phyloP scores from a whole-genome alignment of 352 stramenopile genomes.

The Lagenidium giganteum region DNA sequence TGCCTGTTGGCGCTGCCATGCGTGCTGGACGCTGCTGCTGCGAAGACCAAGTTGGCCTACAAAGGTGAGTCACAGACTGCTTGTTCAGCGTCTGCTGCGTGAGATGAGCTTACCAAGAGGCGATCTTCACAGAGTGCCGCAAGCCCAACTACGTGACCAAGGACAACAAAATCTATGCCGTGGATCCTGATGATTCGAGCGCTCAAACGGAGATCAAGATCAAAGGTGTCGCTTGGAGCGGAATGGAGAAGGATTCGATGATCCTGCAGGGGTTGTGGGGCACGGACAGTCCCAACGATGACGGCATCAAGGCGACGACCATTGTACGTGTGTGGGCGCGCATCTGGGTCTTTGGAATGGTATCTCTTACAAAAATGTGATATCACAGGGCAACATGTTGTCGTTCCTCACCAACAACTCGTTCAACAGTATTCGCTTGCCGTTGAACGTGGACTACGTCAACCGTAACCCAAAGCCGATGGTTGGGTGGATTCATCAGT shows the following conservation, averaged over 20 bases:
- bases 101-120: too few relatives aligned
- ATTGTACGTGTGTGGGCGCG: constrained; percentile 19
- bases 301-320: constrained; percentile 39
- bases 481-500: constrained; percentile 45
- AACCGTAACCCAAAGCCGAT: constrained; percentile 33
- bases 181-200: constrained; percentile 32
- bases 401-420: constrained; percentile 44
- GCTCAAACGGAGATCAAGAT: constrained; percentile 51
- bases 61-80: too few relatives aligned
- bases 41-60: too few relatives aligned
- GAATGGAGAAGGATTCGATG: constrained; percentile 69
- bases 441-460: constrained; percentile 50
- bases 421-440: constrained; percentile 61
- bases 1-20: too few relatives aligned
- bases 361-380: not conserved
- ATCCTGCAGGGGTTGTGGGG: constrained; percentile 59
- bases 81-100: too few relatives aligned
- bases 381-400: not conserved
- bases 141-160: constrained; percentile 58
- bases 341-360: too few relatives aligned
- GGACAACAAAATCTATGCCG: constrained; percentile 46
- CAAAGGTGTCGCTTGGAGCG: constrained; percentile 55
- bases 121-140: constrained; percentile 51
- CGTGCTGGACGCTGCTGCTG: too few relatives aligned
- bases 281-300: constrained; percentile 18